Evolutionary conservation across 352 stramenopile genomes (phyloP).

Genomic region (Phytopythium oedochilum): DNA sequence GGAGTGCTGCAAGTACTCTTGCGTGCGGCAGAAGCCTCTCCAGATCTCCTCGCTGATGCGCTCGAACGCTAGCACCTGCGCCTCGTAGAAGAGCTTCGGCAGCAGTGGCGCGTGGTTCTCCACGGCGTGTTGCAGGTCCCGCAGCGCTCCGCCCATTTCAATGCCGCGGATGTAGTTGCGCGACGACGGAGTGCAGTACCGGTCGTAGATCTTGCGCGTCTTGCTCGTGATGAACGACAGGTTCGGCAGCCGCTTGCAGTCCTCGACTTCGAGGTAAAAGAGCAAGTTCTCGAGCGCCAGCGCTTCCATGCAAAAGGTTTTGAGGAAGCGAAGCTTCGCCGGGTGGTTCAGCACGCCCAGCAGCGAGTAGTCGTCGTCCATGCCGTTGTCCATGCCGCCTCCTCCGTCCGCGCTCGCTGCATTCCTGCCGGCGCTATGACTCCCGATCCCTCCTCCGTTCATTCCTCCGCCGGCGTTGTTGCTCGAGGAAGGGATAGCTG

Average conservation of each 20-base stretch:
- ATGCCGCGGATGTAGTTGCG: slow-evolving; percentile 43
- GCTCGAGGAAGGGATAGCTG: slow-evolving; percentile 8
- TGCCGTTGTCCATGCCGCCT: background rate
- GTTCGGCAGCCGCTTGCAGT: slow-evolving; percentile 81
- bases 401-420: slow-evolving; percentile 4
- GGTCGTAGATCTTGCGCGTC: slow-evolving; percentile 74
- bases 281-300: slow-evolving; percentile 78
- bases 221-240: slow-evolving; percentile 78
- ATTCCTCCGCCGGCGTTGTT: background rate
- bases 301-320: slow-evolving; percentile 84
- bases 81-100: slow-evolving; percentile 70
- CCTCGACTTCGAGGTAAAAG: slow-evolving; percentile 82
- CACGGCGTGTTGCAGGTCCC: slow-evolving; percentile 41
- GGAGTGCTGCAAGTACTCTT: slow-evolving; percentile 69
- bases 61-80: slow-evolving; percentile 47
- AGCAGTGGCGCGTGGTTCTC: slow-evolving; percentile 40
- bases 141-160: slow-evolving; percentile 20
- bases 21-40: slow-evolving; percentile 58
- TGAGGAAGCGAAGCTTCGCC: slow-evolving; percentile 78
- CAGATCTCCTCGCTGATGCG: slow-evolving; percentile 70
- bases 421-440: background rate
- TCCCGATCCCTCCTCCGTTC: slow-evolving; percentile 1
- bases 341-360: slow-evolving; percentile 56
- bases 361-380: slow-evolving; percentile 58
- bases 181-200: slow-evolving; percentile 51